These are phyloP conservation scores for Elongisporangium undulatum DNA, from an alignment of 352 stramenopile genomes.

Conservation along the genomic window DNA sequence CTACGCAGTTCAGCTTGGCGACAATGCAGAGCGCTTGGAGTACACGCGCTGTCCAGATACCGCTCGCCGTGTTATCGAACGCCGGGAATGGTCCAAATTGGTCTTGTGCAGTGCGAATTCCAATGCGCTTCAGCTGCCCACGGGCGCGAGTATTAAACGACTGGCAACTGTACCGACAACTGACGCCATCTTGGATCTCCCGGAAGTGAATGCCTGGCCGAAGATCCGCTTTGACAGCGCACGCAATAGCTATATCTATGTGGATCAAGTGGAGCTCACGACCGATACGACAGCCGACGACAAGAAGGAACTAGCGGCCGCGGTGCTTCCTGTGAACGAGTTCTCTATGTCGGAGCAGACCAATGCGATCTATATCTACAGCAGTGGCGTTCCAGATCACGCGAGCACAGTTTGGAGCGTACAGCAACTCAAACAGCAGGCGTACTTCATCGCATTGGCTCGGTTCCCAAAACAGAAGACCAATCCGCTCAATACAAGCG, in stretches of 20 bases:
- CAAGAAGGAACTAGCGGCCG: slow-evolving; percentile 1
- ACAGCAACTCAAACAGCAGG: slow-evolving; percentile 18
- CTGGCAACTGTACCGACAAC: slow-evolving; percentile 32
- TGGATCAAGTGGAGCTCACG: slow-evolving; percentile 40
- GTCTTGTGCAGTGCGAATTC: slow-evolving; percentile 32
- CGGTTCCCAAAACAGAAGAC: slow-evolving; percentile 36
- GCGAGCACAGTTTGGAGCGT: slow-evolving; percentile 7
- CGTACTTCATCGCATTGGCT: slow-evolving; percentile 58
- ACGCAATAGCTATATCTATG: slow-evolving; percentile 28
- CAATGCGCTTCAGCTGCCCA: slow-evolving; percentile 45
- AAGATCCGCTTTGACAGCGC: slow-evolving; percentile 40
- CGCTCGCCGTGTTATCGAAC: slow-evolving; percentile 15
- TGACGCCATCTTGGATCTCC: slow-evolving; percentile 51
- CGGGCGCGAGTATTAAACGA: slow-evolving; percentile 39
- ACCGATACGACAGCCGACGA: slow-evolving; percentile 13
- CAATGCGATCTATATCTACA: slow-evolving; percentile 44
- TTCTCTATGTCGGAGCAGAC: slow-evolving; percentile 38
- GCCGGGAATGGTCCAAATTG: slow-evolving; percentile 42
- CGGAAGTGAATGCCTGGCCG: slow-evolving; percentile 57
- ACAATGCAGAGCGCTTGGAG: slow-evolving; percentile 54
- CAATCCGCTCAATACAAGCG: slow-evolving; percentile 13
- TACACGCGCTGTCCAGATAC: slow-evolving; percentile 40
- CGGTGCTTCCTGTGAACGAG: slow-evolving; percentile 20
- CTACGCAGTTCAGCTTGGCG: slow-evolving; percentile 46
- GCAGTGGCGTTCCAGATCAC: slow-evolving; percentile 59